Evolutionary conservation across 1,139 yeast genomes (phyloP), one percentile per base, ranked within the genome.

Genomic region (Suhomyces atakaporum): DNA sequence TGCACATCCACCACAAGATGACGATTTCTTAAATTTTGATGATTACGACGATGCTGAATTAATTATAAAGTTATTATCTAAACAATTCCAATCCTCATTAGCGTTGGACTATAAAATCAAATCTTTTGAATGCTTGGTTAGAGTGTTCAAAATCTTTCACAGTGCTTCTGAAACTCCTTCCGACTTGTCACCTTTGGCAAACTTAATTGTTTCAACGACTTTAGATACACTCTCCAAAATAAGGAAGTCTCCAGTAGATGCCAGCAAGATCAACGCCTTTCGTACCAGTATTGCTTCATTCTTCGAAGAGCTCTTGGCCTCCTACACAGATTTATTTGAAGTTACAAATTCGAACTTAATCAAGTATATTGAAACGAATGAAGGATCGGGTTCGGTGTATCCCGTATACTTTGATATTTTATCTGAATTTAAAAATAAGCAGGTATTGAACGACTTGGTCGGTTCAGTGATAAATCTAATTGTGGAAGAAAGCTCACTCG

Each of bases 91-190:
- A 11, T 31, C 44, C 1, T 31, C 53, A 9, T 37, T 46, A n/a
- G 43, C 47, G 4, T 34, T 43, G 18, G 56, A 43, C 1, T 60
- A 51, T 35, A 58, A 54, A 30, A 42, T 45, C 8, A 47, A 44
- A 7, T 58, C 56, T 2, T 42, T 56, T 2, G 49, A 46, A 19
- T 60, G 64, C 38, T 37, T 56, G 11, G 38, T 45, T 10, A 35
- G 38, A 7, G 46, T 54, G 7, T 46, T 42, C 28, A 28, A 32
- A 9, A 29, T 45, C n/a, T 48, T 57, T 39, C 25, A 31, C 14
- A 19, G 15, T 4, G 13, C 14, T 8, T 29, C 30, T 3, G 13
- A 18, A 9, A 15, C 13, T 4, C 2, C 22, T 11, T 11, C 14
- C 3, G 15, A 28, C 4, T 15, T 24, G 2, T 28, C 31, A 19